These are phyloP conservation scores for Collybiopsis confluens DNA, from an alignment of 768 basidiomycete genomes.

Conservation along the genomic window DNA sequence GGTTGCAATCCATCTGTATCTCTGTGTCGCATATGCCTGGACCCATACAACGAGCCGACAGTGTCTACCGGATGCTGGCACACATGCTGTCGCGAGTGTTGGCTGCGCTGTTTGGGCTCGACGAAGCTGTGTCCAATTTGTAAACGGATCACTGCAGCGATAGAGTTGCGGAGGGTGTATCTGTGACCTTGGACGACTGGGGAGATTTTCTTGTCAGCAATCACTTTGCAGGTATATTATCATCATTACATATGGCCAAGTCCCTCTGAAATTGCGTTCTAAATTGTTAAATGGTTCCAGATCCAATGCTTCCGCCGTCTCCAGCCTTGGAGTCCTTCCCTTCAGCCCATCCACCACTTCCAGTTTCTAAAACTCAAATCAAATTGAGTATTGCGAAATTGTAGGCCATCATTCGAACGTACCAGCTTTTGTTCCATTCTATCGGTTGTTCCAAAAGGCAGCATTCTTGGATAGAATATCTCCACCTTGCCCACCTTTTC, in stretches of 20 bases:
- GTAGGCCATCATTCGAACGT: too few species aligned
- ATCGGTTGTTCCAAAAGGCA: too few species aligned
- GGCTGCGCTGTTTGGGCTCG: constrained; percentile 78
- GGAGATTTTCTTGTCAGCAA: too few species aligned
- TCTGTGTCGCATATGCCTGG: constrained; percentile 76
- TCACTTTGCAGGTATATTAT: too few species aligned
- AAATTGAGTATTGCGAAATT: too few species aligned
- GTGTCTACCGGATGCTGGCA: constrained; percentile 87
- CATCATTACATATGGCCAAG: too few species aligned
- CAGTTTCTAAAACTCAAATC: too few species aligned
- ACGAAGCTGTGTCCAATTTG: constrained; percentile 85
- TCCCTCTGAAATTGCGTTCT: not conserved
- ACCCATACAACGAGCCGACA: constrained; percentile 73
- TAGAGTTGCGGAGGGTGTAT: constrained; percentile 75
- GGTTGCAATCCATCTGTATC: constrained; percentile 36
- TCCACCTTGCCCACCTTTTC: too few species aligned
- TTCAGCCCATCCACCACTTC: too few species aligned
- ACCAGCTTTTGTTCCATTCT: too few species aligned
- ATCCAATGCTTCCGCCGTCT: not conserved
- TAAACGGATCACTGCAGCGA: constrained; percentile 76
- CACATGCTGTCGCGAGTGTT: constrained; percentile 77
- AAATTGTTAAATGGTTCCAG: not conserved
- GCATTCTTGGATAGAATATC: too few species aligned
- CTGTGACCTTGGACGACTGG: constrained; percentile 29
- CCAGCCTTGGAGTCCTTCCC: too few species aligned